These are phyloP conservation scores for Podospora australis DNA, from an alignment of 495 filamentous ascomycete species.

Conservation along the genomic window DNA sequence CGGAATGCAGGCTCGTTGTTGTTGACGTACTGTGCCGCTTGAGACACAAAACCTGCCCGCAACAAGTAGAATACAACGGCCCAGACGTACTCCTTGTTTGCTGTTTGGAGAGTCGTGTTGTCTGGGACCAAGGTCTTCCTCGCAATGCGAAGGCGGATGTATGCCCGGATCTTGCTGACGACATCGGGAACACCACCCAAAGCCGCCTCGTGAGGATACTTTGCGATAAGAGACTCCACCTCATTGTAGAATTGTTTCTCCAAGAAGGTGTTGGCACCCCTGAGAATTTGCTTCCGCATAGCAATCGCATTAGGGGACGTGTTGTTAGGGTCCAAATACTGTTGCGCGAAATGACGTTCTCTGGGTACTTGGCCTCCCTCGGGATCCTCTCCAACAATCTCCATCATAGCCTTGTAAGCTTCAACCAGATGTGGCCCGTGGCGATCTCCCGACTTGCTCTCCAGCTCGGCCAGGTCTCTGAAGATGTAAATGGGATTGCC, in stretches of 20 bases:
- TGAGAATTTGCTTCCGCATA: conserved; percentile 67
- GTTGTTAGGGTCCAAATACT: conserved; percentile 65
- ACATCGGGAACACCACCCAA: conserved; percentile 82
- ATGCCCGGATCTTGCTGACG: conserved; percentile 85
- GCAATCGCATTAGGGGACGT: conserved; percentile 53
- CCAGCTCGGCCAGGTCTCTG: conserved; percentile 64
- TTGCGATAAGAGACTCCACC: conserved; percentile 66
- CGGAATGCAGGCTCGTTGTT: conserved; percentile 67
- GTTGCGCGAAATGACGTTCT: conserved; percentile 68
- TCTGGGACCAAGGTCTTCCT: conserved; percentile 77
- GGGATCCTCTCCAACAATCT: conserved; percentile 62
- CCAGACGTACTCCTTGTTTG: conserved; percentile 84
- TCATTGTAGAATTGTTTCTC: conserved; percentile 68
- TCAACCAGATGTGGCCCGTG: conserved; percentile 63
- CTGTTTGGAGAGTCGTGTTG: conserved; percentile 61
- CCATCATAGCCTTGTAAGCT: conserved; percentile 70
- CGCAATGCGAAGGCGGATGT: conserved; percentile 67
- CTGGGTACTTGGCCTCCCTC: conserved; percentile 49
- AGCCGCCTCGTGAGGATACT: conserved; percentile 81
- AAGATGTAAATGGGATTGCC: conserved; percentile 60
- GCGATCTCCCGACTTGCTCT: conserved; percentile 57
- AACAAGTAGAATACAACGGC: conserved; percentile 90
- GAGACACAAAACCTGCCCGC: conserved; percentile 71
- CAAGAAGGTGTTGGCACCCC: conserved; percentile 67
- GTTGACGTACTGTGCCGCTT: conserved; percentile 81